Evolutionary conservation across 495 filamentous ascomycete genomes (phyloP).

Genomic region (Sabuloglossum arenarium): DNA sequence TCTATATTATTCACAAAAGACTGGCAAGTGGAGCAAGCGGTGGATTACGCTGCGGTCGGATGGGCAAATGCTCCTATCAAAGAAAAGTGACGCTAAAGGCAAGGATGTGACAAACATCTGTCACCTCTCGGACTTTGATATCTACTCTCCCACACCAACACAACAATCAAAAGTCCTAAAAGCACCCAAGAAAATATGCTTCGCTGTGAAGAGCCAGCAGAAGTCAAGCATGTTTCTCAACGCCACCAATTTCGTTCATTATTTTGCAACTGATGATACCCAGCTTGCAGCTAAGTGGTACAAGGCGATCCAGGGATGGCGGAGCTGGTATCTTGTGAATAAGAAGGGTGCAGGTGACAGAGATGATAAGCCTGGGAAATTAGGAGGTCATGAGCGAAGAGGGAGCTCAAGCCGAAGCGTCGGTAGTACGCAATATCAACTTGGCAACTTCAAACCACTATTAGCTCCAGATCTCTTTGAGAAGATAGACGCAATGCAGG

Average conservation of each 20-base stretch:
- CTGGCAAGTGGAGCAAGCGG: constrained; percentile 72
- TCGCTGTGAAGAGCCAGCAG: constrained; percentile 83
- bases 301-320: constrained; percentile 50
- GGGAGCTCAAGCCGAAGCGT: constrained; percentile 8
- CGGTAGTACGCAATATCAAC: constrained; percentile 23
- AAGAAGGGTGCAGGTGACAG: constrained; percentile 31
- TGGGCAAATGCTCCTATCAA: constrained; percentile 57
- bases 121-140: constrained; percentile 84
- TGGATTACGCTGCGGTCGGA: constrained; percentile 50
- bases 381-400: not conserved
- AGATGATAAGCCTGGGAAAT: not conserved
- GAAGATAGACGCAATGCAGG: constrained; percentile 19
- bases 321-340: constrained; percentile 73
- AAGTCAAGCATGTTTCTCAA: constrained; percentile 69
- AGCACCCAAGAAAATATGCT: constrained; percentile 62
- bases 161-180: constrained; percentile 41
- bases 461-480: constrained; percentile 29
- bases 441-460: constrained; percentile 35
- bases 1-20: constrained; percentile 60
- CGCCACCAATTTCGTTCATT: constrained; percentile 73
- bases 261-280: constrained; percentile 62
- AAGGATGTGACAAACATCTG: constrained; percentile 53
- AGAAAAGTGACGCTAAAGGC: constrained; percentile 35
- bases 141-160: constrained; percentile 51
- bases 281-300: constrained; percentile 45